Evolutionary conservation across 352 stramenopile species (phyloP).

Genomic region (Globisporangium acanthophoron): DNA sequence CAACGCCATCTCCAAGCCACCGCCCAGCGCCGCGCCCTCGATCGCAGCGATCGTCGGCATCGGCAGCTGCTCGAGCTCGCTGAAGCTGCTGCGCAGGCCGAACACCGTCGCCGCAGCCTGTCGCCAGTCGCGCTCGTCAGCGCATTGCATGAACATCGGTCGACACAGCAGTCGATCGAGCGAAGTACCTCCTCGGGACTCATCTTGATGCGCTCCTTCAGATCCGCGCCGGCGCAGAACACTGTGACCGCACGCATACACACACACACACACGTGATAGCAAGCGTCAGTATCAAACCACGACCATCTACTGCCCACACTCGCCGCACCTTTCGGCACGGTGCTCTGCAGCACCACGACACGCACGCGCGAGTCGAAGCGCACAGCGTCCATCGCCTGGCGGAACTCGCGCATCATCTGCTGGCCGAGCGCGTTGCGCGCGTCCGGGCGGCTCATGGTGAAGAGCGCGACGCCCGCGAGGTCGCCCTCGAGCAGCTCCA

Average conservation of each 20-base stretch:
- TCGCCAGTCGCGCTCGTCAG: slow-evolving; percentile 2
- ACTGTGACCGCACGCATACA: slow-evolving; percentile 21
- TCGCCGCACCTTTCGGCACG: slow-evolving; percentile 39
- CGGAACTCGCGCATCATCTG: slow-evolving; percentile 83
- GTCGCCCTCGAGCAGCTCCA: slow-evolving; percentile 55
- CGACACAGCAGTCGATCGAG: background rate
- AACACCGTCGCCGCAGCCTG: slow-evolving; percentile 63
- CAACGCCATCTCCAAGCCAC: slow-evolving; percentile 90
- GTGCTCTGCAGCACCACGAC: slow-evolving; percentile 77
- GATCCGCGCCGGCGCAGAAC: slow-evolving; percentile 87
- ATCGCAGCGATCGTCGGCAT: slow-evolving; percentile 92
- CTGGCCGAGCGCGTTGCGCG: slow-evolving; percentile 69
- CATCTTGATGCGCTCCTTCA: slow-evolving; percentile 90
- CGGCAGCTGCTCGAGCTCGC: slow-evolving; percentile 79
- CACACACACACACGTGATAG: background rate
- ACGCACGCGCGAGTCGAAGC: slow-evolving; percentile 60
- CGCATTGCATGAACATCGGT: background rate
- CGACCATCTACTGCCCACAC: background rate
- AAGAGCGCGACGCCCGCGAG: slow-evolving; percentile 62
- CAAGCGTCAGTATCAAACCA: background rate
- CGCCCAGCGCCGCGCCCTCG: slow-evolving; percentile 88
- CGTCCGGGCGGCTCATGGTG: slow-evolving; percentile 68
- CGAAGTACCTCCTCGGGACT: slow-evolving; percentile 62
- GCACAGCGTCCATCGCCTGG: slow-evolving; percentile 57
- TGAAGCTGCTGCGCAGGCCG: slow-evolving; percentile 75